Evolutionary conservation across 2,329 filamentous ascomycete genomes (phyloP).

Genomic region (Penicillium sp.): DNA sequence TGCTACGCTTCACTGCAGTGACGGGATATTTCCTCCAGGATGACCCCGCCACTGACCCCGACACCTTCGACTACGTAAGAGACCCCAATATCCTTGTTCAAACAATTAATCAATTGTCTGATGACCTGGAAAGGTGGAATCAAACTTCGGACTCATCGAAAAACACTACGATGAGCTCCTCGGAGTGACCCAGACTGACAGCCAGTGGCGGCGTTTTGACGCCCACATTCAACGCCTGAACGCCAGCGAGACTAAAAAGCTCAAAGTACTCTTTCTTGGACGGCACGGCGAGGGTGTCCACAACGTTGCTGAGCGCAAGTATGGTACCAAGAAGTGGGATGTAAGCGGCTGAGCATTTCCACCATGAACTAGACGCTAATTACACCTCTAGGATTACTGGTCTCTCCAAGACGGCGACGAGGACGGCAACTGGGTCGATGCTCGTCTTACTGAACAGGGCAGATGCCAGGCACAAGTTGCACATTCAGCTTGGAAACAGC

Average conservation of each 20-base stretch:
- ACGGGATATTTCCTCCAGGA: slow-evolving; percentile 52
- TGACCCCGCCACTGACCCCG: slow-evolving; percentile 47
- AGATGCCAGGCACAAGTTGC: slow-evolving; percentile 50
- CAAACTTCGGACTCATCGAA: slow-evolving; percentile 51
- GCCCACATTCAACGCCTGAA: slow-evolving; percentile 50
- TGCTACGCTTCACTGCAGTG: slow-evolving; percentile 42
- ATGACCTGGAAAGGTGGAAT: slow-evolving; percentile 30
- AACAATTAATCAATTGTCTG: background rate
- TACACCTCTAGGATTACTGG: slow-evolving; percentile 52
- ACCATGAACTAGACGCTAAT: background rate
- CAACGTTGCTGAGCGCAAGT: slow-evolving; percentile 59
- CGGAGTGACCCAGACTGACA: slow-evolving; percentile 25
- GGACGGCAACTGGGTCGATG: slow-evolving; percentile 57
- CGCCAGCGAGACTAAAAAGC: slow-evolving; percentile 39
- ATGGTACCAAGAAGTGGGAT: slow-evolving; percentile 61
- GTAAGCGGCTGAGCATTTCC: slow-evolving; percentile 34
- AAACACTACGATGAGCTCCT: slow-evolving; percentile 38
- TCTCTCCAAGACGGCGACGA: slow-evolving; percentile 57
- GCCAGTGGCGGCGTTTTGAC: slow-evolving; percentile 57
- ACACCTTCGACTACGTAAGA: slow-evolving; percentile 50
- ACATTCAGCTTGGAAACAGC: slow-evolving; percentile 48
- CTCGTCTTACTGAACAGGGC: slow-evolving; percentile 55
- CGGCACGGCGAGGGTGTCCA: slow-evolving; percentile 62
- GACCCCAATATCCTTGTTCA: background rate
- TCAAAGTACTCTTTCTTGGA: slow-evolving; percentile 58